phyloP scores from a whole-genome alignment of 2,329 filamentous ascomycete species.

The Hymenoscyphus repandus region DNA sequence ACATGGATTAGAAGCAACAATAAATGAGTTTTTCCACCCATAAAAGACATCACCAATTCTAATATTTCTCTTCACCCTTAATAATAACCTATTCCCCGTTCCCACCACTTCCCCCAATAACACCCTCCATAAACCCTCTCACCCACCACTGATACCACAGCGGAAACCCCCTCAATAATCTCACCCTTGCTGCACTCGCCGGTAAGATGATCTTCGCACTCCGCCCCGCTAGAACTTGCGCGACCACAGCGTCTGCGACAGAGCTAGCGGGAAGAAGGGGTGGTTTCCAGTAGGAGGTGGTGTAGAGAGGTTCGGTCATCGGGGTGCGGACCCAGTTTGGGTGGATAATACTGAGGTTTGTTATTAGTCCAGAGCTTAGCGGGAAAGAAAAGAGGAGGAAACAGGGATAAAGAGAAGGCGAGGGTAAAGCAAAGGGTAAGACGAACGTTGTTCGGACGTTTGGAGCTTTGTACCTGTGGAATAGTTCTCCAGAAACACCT shows the following conservation, averaged over 20 bases:
- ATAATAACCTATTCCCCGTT: no score
- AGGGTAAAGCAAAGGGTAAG: no score
- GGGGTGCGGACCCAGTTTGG: conserved; percentile 57
- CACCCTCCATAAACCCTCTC: no score
- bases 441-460: conserved; percentile 53
- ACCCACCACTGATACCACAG: not conserved
- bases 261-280: conserved; percentile 53
- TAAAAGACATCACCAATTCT: no score
- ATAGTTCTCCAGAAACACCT: conserved; percentile 53
- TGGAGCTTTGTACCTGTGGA: conserved; percentile 54
- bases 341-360: conserved; percentile 48
- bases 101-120: no score
- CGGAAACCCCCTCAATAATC: not conserved
- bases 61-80: no score
- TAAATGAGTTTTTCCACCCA: no score
- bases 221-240: conserved; percentile 51
- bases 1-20: no score
- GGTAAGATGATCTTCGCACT: conserved; percentile 55
- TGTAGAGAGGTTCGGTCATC: conserved; percentile 52
- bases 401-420: not conserved
- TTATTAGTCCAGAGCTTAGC: no score
- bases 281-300: conserved; percentile 44
- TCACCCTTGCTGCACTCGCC: not conserved
- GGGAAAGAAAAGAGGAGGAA: not conserved
- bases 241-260: conserved; percentile 58